Conservation (phyloP, 2,329 filamentous ascomycete species). For the Penicillium brevicompactum region DNA sequence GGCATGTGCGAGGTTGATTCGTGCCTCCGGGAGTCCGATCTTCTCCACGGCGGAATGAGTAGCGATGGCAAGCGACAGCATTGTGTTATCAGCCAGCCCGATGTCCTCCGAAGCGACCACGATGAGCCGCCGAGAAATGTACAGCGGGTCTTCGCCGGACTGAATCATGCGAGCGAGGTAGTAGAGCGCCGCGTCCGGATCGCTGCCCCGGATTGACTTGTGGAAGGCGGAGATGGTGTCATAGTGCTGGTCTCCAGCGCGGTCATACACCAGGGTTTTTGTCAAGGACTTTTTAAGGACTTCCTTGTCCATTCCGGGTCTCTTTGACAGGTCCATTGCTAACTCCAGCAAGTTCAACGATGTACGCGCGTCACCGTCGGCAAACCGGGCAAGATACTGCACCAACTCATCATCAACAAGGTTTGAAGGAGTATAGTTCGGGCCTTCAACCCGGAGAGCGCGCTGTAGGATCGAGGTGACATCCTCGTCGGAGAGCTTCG, state of each 20-base stretch:
- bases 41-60: conserved; percentile 87
- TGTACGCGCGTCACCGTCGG: conserved; percentile 90
- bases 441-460: conserved; percentile 67
- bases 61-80: conserved; percentile 81
- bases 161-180: conserved; percentile 96
- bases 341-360: conserved; percentile 91
- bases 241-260: conserved; percentile 94
- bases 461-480: conserved; percentile 73
- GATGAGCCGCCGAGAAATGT: conserved; percentile 88
- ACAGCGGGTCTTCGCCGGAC: conserved; percentile 89
- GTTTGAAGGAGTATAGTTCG: conserved; percentile 48
- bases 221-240: conserved; percentile 97
- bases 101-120: conserved; percentile 95
- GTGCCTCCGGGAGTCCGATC: conserved; percentile 91
- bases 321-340: conserved; percentile 73
- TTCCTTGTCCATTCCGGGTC: conserved; percentile 68
- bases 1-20: conserved; percentile 88
- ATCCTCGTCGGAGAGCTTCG: conserved; percentile 72
- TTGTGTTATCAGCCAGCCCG: conserved; percentile 80
- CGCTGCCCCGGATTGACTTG: conserved; percentile 86
- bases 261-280: conserved; percentile 91
- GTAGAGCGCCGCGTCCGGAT: conserved; percentile 86
- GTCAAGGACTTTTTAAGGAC: conserved; percentile 81
- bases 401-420: conserved; percentile 78
- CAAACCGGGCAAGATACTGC: conserved; percentile 78